These are phyloP conservation scores for Talaromyces sp. DNA, from an alignment of 2,329 filamentous ascomycete genomes.

Conservation along the genomic window DNA sequence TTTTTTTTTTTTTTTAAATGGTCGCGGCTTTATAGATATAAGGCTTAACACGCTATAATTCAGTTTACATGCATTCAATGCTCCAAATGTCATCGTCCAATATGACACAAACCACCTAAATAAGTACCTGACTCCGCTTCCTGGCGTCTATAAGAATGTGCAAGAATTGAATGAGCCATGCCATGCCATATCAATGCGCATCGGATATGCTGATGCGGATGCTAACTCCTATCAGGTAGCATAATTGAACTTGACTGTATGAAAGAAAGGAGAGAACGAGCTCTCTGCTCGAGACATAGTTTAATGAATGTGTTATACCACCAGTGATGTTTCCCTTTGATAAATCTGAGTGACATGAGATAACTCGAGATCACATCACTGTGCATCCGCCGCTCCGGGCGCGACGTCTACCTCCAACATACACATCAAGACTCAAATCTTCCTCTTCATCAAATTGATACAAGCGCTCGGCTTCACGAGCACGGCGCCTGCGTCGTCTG, in stretches of 20 bases:
- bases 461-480: slow-evolving; percentile 73
- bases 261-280: neutral
- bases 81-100: neutral
- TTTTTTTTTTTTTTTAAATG: neutral
- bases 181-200: neutral
- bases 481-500: slow-evolving; percentile 68
- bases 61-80: neutral
- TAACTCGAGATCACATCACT: slow-evolving; percentile 55
- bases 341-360: too few species aligned
- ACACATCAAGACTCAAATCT: slow-evolving; percentile 47
- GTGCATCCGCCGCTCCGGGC: slow-evolving; percentile 62
- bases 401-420: slow-evolving; percentile 54
- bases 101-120: neutral
- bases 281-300: neutral
- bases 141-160: slow-evolving; percentile 12
- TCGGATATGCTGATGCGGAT: neutral
- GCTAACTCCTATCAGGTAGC: neutral
- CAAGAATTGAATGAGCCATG: slow-evolving; percentile 3
- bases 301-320: neutral
- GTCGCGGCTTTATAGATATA: neutral
- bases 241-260: neutral
- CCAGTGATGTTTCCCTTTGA: neutral
- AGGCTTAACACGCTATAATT: neutral
- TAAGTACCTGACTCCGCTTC: slow-evolving; percentile 6
- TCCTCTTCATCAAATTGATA: slow-evolving; percentile 74